phyloP scores from a whole-genome alignment of 331 rosid genomes.

The Erythrophleum ivorense region DNA sequence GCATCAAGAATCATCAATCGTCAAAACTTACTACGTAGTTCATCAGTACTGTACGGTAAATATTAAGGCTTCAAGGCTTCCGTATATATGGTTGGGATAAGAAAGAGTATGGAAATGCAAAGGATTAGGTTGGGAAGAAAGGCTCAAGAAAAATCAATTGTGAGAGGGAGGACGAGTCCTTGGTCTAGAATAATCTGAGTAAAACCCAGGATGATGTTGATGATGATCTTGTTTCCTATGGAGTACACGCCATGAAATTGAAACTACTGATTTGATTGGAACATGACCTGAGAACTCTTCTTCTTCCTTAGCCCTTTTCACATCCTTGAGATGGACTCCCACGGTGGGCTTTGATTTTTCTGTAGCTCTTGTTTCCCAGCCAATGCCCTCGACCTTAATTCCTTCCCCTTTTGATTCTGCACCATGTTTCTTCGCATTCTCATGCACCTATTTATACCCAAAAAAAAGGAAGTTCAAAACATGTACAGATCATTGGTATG shows the following conservation, averaged over 20 bases:
- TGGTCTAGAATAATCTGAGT: constrained; percentile 67
- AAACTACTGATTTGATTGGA: constrained; percentile 41
- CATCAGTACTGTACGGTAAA: no score
- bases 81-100: neutral
- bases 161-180: constrained; percentile 74
- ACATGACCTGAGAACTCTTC: constrained; percentile 40
- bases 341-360: constrained; percentile 4
- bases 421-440: constrained; percentile 26
- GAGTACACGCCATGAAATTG: constrained; percentile 48
- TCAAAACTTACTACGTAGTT: neutral
- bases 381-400: neutral
- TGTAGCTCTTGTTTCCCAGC: neutral
- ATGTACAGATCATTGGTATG: neutral
- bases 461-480: neutral
- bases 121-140: neutral
- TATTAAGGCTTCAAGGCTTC: no score
- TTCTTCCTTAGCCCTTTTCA: neutral
- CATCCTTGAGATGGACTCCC: neutral
- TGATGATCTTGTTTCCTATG: constrained; percentile 33
- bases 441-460: constrained; percentile 9
- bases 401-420: constrained; percentile 32
- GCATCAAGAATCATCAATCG: neutral
- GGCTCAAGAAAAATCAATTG: constrained; percentile 42
- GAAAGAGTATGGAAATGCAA: neutral
- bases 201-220: constrained; percentile 42